Evolutionary conservation across 129 eudicot species (phyloP).

Genomic region (Flaveria ramosissima): DNA sequence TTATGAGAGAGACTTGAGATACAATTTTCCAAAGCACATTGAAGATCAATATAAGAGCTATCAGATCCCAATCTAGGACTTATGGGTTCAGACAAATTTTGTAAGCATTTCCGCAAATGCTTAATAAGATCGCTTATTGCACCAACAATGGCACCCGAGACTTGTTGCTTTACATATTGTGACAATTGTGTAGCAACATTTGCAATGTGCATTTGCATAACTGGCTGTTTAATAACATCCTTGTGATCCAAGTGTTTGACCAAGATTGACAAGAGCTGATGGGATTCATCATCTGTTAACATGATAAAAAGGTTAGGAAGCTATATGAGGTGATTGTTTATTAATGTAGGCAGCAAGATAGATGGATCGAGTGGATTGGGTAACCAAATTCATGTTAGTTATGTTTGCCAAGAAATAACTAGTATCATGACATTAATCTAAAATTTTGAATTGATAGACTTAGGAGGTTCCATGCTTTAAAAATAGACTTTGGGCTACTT

Average conservation of each 20-base stretch:
- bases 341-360: not conserved
- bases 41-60: slow-evolving; percentile 54
- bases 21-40: slow-evolving; percentile 65
- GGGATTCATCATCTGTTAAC: slow-evolving; percentile 62
- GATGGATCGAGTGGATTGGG: not conserved
- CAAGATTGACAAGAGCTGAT: slow-evolving; percentile 60
- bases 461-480: slow-evolving; percentile 5
- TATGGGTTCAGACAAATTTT: slow-evolving; percentile 49
- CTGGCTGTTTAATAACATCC: slow-evolving; percentile 65
- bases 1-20: slow-evolving; percentile 60
- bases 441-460: not conserved
- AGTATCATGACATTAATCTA: not conserved
- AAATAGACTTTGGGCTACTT: not conserved
- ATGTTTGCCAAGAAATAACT: not conserved
- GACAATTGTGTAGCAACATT: slow-evolving; percentile 61
- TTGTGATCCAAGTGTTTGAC: slow-evolving; percentile 81
- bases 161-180: slow-evolving; percentile 54
- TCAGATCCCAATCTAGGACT: slow-evolving; percentile 46
- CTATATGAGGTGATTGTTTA: not conserved
- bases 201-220: slow-evolving; percentile 53
- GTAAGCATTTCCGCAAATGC: slow-evolving; percentile 70
- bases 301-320: not conserved
- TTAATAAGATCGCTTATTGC: slow-evolving; percentile 66
- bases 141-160: slow-evolving; percentile 62
- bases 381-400: not conserved